A percentile compares a stretch with the other conserved stretches of the same genome.
Evolutionary conservation across 2,329 filamentous ascomycete genomes (phyloP).

Genomic region (Cladophialophora carrionii): DNA sequence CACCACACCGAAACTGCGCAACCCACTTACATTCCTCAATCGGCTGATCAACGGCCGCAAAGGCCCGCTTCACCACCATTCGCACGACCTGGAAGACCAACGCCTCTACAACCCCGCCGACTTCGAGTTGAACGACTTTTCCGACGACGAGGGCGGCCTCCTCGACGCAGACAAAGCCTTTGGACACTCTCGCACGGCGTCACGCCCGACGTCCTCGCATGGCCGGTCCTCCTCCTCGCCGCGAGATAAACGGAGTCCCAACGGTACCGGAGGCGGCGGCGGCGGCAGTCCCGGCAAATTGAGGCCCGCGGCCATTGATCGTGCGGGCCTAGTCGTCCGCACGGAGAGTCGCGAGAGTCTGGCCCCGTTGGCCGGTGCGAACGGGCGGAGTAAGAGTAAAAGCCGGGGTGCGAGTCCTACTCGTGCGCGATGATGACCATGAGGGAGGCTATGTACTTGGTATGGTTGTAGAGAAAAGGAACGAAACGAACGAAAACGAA

Average conservation of each 20-base stretch:
- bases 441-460: no score
- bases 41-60: constrained; percentile 43
- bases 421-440: constrained; percentile 18
- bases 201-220: constrained; percentile 63
- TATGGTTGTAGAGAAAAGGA: neutral
- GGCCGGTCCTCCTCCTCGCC: constrained; percentile 68
- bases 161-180: constrained; percentile 26
- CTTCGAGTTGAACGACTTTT: constrained; percentile 74
- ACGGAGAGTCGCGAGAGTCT: constrained; percentile 86
- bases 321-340: constrained; percentile 74
- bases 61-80: constrained; percentile 51
- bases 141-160: constrained; percentile 49
- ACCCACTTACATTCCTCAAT: constrained; percentile 42
- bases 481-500: no score
- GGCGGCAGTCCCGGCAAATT: constrained; percentile 39
- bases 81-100: constrained; percentile 77
- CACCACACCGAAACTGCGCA: constrained; percentile 32
- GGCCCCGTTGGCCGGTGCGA: constrained; percentile 33
- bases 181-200: constrained; percentile 50
- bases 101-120: constrained; percentile 53
- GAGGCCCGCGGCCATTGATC: constrained; percentile 52
- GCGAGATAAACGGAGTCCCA: constrained; percentile 52
- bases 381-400: constrained; percentile 24
- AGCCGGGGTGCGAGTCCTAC: constrained; percentile 29
- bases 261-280: neutral